Conservation (phyloP, 495 filamentous ascomycete species). For the Penicillium mononematosum region DNA sequence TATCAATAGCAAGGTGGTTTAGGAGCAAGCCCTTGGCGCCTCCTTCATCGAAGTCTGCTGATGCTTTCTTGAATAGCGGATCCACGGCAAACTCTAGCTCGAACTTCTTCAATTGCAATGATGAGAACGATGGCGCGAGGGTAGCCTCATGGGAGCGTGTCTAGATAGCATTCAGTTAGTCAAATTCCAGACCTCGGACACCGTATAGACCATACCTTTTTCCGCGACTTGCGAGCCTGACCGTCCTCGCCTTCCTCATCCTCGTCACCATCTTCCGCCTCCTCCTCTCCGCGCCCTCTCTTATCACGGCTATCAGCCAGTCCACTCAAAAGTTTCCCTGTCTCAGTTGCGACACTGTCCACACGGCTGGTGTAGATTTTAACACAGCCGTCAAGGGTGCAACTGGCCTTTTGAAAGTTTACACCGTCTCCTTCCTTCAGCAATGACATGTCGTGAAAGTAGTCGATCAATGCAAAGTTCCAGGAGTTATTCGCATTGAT, state of each 20-base stretch:
- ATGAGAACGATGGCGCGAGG: slow-evolving; percentile 80
- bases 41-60: slow-evolving; percentile 97
- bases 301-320: slow-evolving; percentile 86
- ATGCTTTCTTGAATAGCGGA: slow-evolving; percentile 96
- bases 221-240: slow-evolving; percentile 70
- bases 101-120: slow-evolving; percentile 92
- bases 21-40: slow-evolving; percentile 93
- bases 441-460: slow-evolving; percentile 98
- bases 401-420: slow-evolving; percentile 98
- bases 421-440: slow-evolving; percentile 95
- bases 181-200: background rate
- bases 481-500: slow-evolving; percentile 99
- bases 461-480: slow-evolving; percentile 99
- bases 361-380: slow-evolving; percentile 99
- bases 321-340: slow-evolving; percentile 90
- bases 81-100: slow-evolving; percentile 97
- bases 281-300: slow-evolving; percentile 66
- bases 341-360: slow-evolving; percentile 97
- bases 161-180: slow-evolving; percentile 28
- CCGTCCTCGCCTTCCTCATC: slow-evolving; percentile 84
- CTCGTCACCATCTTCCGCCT: slow-evolving; percentile 62
- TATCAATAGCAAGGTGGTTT: slow-evolving; percentile 93
- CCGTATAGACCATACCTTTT: slow-evolving; percentile 52
- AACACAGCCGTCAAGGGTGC: slow-evolving; percentile 95
- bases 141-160: slow-evolving; percentile 90